Evolutionary conservation across 2,329 filamentous ascomycete species (phyloP), one percentile per base, ranked within the genome.

Genomic region (Apiospora aurea): DNA sequence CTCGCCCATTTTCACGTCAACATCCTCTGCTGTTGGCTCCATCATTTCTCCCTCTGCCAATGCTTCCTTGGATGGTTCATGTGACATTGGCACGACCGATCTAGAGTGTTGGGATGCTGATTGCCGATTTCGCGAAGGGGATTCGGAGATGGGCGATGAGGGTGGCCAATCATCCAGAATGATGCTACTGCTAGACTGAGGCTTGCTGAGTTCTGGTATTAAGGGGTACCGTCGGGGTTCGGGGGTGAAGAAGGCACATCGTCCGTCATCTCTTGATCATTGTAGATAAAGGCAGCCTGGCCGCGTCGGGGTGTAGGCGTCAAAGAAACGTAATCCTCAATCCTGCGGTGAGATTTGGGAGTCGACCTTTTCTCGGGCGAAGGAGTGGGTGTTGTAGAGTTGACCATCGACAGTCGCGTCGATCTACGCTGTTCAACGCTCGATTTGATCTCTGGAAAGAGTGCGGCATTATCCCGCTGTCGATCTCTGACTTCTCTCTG

Each of bases 401-500:
- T 67, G 7, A 72, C 72, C 7, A 69, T 38, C 21, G 68, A 38
- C 5, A 57, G 71, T n/a, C 38, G 71, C 14, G 66, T 70, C 26
- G 68, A 34, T 10, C 47, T 71, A 34, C 38, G 71, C 34, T 67
- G 67, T 41, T 78, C 78, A 26, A 75, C 73, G 74, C 87, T 91
- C 1, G 91, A 91, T 43, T 86, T 86, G 38, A 95, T 85, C 26
- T 92, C 89, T 0, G 92, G 87, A 75, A 95, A 96, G 74, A 96
- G 84, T 0, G 86, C 86, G 6, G 89, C 88, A 34, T 88, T 88
- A 74, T 92, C 90, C 66, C 87, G 87, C 79, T 97, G 94, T 69
- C 92, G 87, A 76, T 94, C 90, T 66, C 91, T 89, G 57, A 96
- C 90, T 77, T 97, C 94, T 77, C 88, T 92, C 79, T 97, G 94